Base-by-base conservation (phyloP, 805 yeast species). In the Zygoascus flipseniorum region DNA sequence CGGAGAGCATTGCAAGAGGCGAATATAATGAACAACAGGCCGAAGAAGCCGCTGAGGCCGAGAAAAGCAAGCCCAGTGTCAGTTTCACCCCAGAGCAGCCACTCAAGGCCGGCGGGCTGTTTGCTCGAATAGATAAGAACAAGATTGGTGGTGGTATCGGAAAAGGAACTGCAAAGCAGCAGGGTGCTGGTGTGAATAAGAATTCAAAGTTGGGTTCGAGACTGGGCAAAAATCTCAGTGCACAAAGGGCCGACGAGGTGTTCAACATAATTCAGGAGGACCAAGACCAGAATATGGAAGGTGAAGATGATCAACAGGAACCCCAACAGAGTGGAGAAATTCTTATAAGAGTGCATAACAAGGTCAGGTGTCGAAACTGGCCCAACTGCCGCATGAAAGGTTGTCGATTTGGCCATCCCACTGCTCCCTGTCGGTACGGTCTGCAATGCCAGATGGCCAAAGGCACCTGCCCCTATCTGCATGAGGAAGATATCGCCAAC, bases 401-500 rank as follows among this genome's bases (percentile, higher is more conserved):
- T 51, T 89, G 97, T 68, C 77, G 76, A 43, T 82, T 78, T 64
- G 80, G 89, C 2, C 97, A 89, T 69, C 96, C 96, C 20, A 80
- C 88, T 0, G 85, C 79, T 61, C 74, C 74, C 6, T 89, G 97
- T 68, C 79, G 77, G 69, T 80, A 80, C 6, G 87, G 76, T 66
- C 93, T 93, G 53, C 78, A 83, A 61, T 89, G 96, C 70, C 77
- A 87, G 26, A 83, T 85, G 61, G 78, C 83, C 2, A 83, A 85
- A 37, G 95, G 95, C 10, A 86, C 93, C 0, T 89, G 97, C 71
- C 82, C 80, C 58, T 87, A 73, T 62, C 72, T 89, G 59, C 97
- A 89, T 66, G 90, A 89, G 70, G 97, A 89, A 68, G 41, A 31
- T 37, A 47, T 42, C 48, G 47, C 52, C 42, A 23, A 31, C n/a